These are phyloP conservation scores for Vanrija sp. DNA, from an alignment of 1,284 basidiomycete species.

Conservation along the genomic window DNA sequence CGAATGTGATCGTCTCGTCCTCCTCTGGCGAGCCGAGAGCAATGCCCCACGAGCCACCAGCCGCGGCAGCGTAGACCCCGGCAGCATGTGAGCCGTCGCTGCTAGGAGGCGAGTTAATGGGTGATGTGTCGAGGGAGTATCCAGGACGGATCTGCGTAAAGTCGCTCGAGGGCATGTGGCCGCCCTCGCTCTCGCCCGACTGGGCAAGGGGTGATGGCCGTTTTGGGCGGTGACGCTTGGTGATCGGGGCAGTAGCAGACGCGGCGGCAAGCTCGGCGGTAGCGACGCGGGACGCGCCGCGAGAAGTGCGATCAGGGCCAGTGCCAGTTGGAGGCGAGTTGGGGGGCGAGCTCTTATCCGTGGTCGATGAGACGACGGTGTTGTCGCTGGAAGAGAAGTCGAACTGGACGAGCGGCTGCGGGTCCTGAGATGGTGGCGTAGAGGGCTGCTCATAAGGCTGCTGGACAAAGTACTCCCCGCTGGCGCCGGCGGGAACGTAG, in stretches of 20 bases:
- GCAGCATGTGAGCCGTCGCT: conserved; percentile 2
- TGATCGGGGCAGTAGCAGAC: conserved; percentile 21
- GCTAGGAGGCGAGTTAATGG: background rate
- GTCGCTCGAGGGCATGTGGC: conserved; percentile 3
- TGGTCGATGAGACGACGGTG: background rate
- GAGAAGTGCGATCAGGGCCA: conserved; percentile 7
- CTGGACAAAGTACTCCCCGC: conserved; percentile 9
- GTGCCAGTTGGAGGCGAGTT: background rate
- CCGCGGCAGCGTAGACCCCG: conserved; percentile 3
- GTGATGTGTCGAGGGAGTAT: background rate
- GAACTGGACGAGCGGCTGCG: background rate
- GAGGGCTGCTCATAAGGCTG: conserved; percentile 8
- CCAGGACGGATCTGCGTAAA: background rate
- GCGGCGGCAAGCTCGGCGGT: conserved; percentile 37
- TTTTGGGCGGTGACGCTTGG: conserved; percentile 36
- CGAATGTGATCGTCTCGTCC: conserved; percentile 15
- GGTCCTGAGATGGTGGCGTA: background rate
- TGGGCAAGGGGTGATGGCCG: conserved; percentile 44
- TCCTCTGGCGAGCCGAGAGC: conserved; percentile 27
- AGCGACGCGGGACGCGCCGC: conserved; percentile 30
- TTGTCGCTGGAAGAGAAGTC: background rate
- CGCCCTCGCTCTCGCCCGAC: background rate
- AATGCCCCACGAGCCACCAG: conserved; percentile 31
- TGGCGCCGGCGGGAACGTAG: background rate
- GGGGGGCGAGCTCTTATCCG: background rate